A percentile compares a stretch with the other conserved stretches of the same genome.
Conservation (phyloP, 257 asterid genomes). For the Ehretia macrophylla region DNA sequence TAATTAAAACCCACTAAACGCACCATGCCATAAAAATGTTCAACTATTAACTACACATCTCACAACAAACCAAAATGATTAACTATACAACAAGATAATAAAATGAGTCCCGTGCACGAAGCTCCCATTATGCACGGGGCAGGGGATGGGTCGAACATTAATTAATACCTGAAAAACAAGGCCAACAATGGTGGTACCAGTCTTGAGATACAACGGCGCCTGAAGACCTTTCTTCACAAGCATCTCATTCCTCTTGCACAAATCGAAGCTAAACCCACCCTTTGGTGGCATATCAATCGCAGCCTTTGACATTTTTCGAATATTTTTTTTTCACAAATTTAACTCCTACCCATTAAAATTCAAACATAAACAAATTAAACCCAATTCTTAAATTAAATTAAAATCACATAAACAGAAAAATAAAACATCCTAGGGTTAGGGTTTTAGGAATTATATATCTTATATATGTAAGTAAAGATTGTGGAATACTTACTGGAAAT, state of each 20-base stretch:
- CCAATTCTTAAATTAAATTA: background rate
- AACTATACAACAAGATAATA: slow-evolving; percentile 1
- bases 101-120: background rate
- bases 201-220: slow-evolving; percentile 64
- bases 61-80: background rate
- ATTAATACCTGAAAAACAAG: slow-evolving; percentile 61
- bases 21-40: background rate
- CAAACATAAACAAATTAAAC: background rate
- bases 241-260: slow-evolving; percentile 84
- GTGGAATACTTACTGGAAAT: background rate
- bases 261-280: slow-evolving; percentile 85
- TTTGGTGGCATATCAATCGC: slow-evolving; percentile 28
- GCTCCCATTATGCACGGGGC: too few species aligned
- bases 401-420: background rate
- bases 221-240: slow-evolving; percentile 67
- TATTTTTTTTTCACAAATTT: background rate
- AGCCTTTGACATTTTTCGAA: slow-evolving; percentile 15
- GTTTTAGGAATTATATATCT: too few species aligned
- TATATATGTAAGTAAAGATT: background rate
- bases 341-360: slow-evolving; percentile 1
- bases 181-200: slow-evolving; percentile 96
- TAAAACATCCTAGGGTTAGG: background rate
- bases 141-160: too few species aligned
- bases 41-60: background rate
- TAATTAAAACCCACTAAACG: too few species aligned